These are phyloP conservation scores for Ramaria sp. DNA, from an alignment of 768 basidiomycete species.

Conservation along the genomic window DNA sequence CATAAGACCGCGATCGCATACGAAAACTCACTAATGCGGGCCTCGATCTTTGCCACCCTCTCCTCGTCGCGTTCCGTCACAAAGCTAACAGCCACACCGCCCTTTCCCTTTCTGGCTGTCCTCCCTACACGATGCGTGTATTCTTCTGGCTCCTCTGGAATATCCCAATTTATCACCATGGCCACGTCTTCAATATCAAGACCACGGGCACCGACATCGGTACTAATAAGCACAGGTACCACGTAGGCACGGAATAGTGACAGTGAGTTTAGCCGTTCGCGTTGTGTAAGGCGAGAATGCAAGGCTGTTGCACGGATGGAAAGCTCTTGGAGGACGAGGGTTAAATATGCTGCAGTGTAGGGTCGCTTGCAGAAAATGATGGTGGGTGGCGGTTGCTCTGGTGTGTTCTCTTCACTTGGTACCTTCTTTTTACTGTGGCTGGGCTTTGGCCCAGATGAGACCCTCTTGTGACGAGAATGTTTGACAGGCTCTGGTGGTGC, in stretches of 20 bases:
- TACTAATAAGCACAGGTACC: conserved; percentile 86
- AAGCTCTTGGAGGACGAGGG: conserved; percentile 63
- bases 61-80: conserved; percentile 92
- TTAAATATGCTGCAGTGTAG: conserved; percentile 84
- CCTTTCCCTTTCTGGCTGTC: conserved; percentile 83
- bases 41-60: conserved; percentile 71
- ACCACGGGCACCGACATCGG: conserved; percentile 92
- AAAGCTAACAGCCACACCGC: conserved; percentile 86
- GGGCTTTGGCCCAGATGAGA: conserved; percentile 19
- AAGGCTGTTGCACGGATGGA: conserved; percentile 79
- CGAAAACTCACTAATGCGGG: conserved; percentile 61
- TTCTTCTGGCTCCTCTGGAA: conserved; percentile 82
- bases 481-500: conserved; percentile 44
- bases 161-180: conserved; percentile 95
- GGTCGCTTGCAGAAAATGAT: conserved; percentile 89
- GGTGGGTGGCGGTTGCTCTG: conserved; percentile 80
- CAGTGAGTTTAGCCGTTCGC: conserved; percentile 77
- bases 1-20: background rate
- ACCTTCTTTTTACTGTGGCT: conserved; percentile 20
- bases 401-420: conserved; percentile 36
- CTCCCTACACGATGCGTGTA: conserved; percentile 94
- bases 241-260: conserved; percentile 76
- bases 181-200: conserved; percentile 95
- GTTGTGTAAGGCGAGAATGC: conserved; percentile 89
- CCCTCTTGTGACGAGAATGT: conserved; percentile 17